phyloP scores from a whole-genome alignment of 2,329 filamentous ascomycete genomes.

The Purpureocillium takamizusanense region DNA sequence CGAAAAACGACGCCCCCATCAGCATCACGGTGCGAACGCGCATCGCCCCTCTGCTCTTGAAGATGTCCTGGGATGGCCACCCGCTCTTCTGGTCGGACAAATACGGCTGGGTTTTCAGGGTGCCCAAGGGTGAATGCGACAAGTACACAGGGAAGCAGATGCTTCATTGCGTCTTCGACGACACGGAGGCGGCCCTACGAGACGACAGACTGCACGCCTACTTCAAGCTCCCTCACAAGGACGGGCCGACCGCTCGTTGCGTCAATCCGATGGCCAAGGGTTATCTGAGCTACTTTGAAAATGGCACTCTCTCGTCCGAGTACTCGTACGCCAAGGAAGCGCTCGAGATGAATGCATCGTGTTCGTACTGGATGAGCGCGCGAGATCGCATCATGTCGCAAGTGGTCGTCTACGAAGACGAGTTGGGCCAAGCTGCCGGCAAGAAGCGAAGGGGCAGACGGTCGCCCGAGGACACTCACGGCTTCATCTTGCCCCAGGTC shows the following conservation, averaged over 20 bases:
- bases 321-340: slow-evolving; percentile 89
- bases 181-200: slow-evolving; percentile 54
- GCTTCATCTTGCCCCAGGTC: slow-evolving; percentile 88
- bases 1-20: slow-evolving; percentile 59
- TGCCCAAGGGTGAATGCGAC: slow-evolving; percentile 49
- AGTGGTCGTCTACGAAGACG: slow-evolving; percentile 79
- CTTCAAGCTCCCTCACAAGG: slow-evolving; percentile 94
- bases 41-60: slow-evolving; percentile 75
- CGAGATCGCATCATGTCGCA: slow-evolving; percentile 90
- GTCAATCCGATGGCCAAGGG: slow-evolving; percentile 83
- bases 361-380: slow-evolving; percentile 98
- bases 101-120: slow-evolving; percentile 86
- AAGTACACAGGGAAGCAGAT: slow-evolving; percentile 64
- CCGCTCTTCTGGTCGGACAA: slow-evolving; percentile 90
- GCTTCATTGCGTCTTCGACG: slow-evolving; percentile 69
- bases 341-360: slow-evolving; percentile 95
- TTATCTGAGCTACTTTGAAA: slow-evolving; percentile 86
- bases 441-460: slow-evolving; percentile 8
- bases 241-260: slow-evolving; percentile 79
- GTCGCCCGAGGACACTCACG: slow-evolving; percentile 25
- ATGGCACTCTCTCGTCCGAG: slow-evolving; percentile 77
- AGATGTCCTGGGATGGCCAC: slow-evolving; percentile 79
- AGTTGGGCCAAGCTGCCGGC: slow-evolving; percentile 26
- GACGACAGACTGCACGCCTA: slow-evolving; percentile 61
- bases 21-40: slow-evolving; percentile 78